phyloP scores from a whole-genome alignment of 2,329 filamentous ascomycete genomes.

The Ascochyta viciae-villosae region DNA sequence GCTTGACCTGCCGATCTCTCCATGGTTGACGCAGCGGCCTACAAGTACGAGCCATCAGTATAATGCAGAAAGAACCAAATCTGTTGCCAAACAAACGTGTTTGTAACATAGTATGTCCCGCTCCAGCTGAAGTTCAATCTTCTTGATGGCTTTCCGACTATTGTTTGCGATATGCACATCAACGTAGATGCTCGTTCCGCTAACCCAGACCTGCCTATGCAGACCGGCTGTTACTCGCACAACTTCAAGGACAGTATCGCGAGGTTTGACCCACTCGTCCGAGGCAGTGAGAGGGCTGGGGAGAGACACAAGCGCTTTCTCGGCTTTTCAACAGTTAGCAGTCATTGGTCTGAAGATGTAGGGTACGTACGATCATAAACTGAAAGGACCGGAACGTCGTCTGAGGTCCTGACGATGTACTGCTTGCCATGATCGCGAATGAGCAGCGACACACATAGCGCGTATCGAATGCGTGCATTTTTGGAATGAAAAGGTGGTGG shows the following conservation, averaged over 20 bases:
- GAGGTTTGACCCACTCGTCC: constrained; percentile 55
- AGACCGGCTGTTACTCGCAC: constrained; percentile 60
- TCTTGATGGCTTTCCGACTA: constrained; percentile 58
- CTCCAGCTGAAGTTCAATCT: constrained; percentile 60
- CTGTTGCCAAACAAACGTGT: constrained; percentile 46
- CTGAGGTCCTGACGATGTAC: constrained; percentile 59
- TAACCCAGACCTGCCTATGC: constrained; percentile 66
- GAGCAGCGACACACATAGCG: constrained; percentile 57
- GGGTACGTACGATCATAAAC: constrained; percentile 60
- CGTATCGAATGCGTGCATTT: constrained; percentile 59
- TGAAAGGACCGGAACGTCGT: constrained; percentile 59
- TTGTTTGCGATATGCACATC: constrained; percentile 61
- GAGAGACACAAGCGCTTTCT: constrained; percentile 62
- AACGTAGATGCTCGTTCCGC: constrained; percentile 62
- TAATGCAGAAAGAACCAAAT: not conserved
- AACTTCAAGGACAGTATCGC: constrained; percentile 51
- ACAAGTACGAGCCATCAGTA: constrained; percentile 30
- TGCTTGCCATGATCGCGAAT: constrained; percentile 57
- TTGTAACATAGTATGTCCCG: constrained; percentile 60
- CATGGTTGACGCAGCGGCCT: constrained; percentile 57
- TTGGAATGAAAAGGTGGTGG: constrained; percentile 62
- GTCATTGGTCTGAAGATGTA: not conserved
- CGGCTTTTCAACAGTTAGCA: constrained; percentile 46
- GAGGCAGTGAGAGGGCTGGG: constrained; percentile 59
- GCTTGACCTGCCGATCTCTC: constrained; percentile 59